Base-by-base conservation (phyloP, 768 basidiomycete genomes). In the Mycena venus region DNA sequence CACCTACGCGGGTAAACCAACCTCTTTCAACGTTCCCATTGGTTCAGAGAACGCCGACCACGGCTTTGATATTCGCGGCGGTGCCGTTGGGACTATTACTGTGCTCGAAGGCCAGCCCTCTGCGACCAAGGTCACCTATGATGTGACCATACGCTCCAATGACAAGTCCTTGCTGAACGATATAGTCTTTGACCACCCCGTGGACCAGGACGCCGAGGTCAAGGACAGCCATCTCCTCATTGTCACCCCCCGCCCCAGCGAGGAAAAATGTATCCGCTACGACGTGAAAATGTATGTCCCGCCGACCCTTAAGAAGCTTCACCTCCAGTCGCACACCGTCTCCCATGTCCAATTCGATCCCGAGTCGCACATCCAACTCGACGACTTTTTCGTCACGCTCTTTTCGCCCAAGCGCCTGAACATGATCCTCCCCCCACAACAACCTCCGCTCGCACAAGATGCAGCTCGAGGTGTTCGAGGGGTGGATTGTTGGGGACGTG, bases 401-500 rank as follows among this genome's bases (percentile, higher is more conserved):
- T 89, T 80, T 78, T 71, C 79, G 15, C 70, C 79, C 68, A 79
- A 82, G 75, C 58, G 69, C 27, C 78, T 81, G 53, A 91, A 88
- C 81, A 83, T 92, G 80, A 85, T 92, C 56, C 81, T 90, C 21
- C 85, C n/a, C 89, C 6, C 81, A 82, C 72, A 77, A 83, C 34
- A 82, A 83, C 68, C 75, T 92, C 59, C 84, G 80, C 27, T 84
- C 89, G 7, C 80, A 85, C 40, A 73, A 82, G 17, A 74, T 88
- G 72, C 71, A 78, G n/a, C 80, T 91, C 34, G 88, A 90, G 77
- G 82, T 90, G 4, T 86, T 80, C 75, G 82, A 87, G 49, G 92
- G 91, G 27, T 92, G 89, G 88, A 87, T 92, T 60, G 90, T 90
- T n/a, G 91, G 92, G 29, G 89, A 90, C 63, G 86, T 87, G 49